Evolutionary conservation across 164 flowering plant species (phyloP).

Genomic region (Piper longum): DNA sequence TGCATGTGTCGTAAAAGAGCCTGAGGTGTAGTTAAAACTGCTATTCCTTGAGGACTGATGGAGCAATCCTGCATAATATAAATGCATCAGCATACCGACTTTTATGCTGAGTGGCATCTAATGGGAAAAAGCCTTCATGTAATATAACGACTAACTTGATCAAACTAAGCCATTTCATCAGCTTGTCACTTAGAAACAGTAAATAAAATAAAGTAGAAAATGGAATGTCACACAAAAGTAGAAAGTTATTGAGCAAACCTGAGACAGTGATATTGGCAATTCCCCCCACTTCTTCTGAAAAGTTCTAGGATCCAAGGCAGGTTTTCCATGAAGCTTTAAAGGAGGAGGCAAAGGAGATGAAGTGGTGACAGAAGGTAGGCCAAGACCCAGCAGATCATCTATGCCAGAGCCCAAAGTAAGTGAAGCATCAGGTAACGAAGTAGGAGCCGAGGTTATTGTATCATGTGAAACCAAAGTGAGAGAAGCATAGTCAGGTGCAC

Average conservation of each 20-base stretch:
- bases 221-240: background rate
- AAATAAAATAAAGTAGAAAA: too few relatives aligned
- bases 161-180: too few relatives aligned
- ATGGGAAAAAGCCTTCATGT: too few relatives aligned
- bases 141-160: too few relatives aligned
- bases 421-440: slow-evolving; percentile 17
- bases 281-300: slow-evolving; percentile 98
- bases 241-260: slow-evolving; percentile 27
- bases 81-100: background rate
- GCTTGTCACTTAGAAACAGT: too few relatives aligned
- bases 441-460: slow-evolving; percentile 21
- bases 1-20: slow-evolving; percentile 79
- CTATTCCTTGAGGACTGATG: slow-evolving; percentile 61
- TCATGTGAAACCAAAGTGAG: slow-evolving; percentile 24
- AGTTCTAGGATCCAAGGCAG: slow-evolving; percentile 62
- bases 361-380: slow-evolving; percentile 15
- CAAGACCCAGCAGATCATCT: slow-evolving; percentile 67
- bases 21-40: slow-evolving; percentile 63
- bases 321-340: slow-evolving; percentile 64
- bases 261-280: slow-evolving; percentile 49
- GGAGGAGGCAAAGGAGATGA: slow-evolving; percentile 31
- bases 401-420: slow-evolving; percentile 34
- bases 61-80: slow-evolving; percentile 44
- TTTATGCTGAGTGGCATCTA: too few relatives aligned
- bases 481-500: slow-evolving; percentile 48